phyloP scores from a whole-genome alignment of 805 yeast genomes.

The Myxozyma neotropica region DNA sequence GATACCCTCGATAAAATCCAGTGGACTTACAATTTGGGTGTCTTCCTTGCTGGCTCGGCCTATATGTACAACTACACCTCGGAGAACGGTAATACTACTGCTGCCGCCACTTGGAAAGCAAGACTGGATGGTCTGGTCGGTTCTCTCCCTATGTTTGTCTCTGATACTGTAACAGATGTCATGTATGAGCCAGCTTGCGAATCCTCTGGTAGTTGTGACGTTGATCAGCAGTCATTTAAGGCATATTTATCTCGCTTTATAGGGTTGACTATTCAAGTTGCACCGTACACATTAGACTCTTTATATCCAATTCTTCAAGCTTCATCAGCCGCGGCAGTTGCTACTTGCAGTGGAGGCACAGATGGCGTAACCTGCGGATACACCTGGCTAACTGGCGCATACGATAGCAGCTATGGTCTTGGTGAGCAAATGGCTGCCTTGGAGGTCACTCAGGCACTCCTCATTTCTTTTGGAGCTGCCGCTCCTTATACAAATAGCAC shows the following conservation, averaged over 20 bases:
- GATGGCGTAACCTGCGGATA: slow-evolving; percentile 84
- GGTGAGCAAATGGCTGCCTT: slow-evolving; percentile 85
- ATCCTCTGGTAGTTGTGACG: slow-evolving; percentile 57
- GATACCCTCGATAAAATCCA: slow-evolving; percentile 53
- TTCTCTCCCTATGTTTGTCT: slow-evolving; percentile 52
- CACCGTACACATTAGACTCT: slow-evolving; percentile 54
- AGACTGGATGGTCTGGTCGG: slow-evolving; percentile 54
- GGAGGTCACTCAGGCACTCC: slow-evolving; percentile 58
- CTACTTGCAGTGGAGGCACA: slow-evolving; percentile 75
- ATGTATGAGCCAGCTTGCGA: slow-evolving; percentile 78
- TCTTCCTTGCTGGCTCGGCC: slow-evolving; percentile 69
- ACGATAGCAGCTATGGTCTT: slow-evolving; percentile 72
- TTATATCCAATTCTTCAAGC: slow-evolving; percentile 52
- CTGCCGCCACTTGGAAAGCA: slow-evolving; percentile 52
- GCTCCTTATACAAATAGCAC: slow-evolving; percentile 63
- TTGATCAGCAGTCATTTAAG: slow-evolving; percentile 75
- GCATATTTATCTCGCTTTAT: slow-evolving; percentile 68
- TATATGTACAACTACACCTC: slow-evolving; percentile 64
- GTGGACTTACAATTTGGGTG: slow-evolving; percentile 78
- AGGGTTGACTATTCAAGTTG: slow-evolving; percentile 63
- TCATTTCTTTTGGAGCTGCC: slow-evolving; percentile 44
- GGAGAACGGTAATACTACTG: slow-evolving; percentile 43
- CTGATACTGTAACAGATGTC: slow-evolving; percentile 48
- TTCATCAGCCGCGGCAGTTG: slow-evolving; percentile 72
- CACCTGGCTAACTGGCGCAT: slow-evolving; percentile 62